Conservation (phyloP, 257 asterid species). For the Agastache rugosa region DNA sequence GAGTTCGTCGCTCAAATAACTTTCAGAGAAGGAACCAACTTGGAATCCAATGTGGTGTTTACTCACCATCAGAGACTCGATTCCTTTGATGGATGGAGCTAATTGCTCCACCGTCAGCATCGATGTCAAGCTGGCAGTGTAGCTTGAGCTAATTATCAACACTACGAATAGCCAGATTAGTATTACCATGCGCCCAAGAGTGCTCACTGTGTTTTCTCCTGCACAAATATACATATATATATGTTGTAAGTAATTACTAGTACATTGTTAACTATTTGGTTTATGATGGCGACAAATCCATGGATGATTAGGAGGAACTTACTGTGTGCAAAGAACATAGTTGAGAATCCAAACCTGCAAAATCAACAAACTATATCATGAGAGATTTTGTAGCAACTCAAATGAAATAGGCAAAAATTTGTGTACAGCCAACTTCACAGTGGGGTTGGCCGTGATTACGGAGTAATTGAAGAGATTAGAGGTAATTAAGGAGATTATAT, state of each 20-base stretch:
- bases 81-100: constrained; percentile 67
- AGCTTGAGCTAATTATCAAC: constrained; percentile 68
- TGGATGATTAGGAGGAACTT: constrained; percentile 31
- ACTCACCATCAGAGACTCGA: constrained; percentile 69
- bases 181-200: constrained; percentile 72
- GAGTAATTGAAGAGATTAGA: too few species aligned
- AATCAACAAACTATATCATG: neutral
- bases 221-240: constrained; percentile 23
- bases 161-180: constrained; percentile 83
- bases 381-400: too few species aligned
- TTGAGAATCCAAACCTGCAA: constrained; percentile 92
- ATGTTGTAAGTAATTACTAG: too few species aligned
- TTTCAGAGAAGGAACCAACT: constrained; percentile 70
- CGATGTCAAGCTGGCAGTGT: constrained; percentile 80
- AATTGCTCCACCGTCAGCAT: constrained; percentile 74
- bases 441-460: too few species aligned
- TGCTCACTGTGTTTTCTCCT: constrained; percentile 78
- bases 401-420: too few species aligned
- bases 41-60: constrained; percentile 68
- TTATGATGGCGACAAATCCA: too few species aligned
- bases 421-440: too few species aligned
- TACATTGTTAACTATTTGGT: too few species aligned
- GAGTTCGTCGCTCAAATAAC: constrained; percentile 64
- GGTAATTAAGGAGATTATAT: too few species aligned
- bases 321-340: constrained; percentile 78